Evolutionary conservation across 2,329 filamentous ascomycete species (phyloP).

Genomic region (Fusarium anguioides): DNA sequence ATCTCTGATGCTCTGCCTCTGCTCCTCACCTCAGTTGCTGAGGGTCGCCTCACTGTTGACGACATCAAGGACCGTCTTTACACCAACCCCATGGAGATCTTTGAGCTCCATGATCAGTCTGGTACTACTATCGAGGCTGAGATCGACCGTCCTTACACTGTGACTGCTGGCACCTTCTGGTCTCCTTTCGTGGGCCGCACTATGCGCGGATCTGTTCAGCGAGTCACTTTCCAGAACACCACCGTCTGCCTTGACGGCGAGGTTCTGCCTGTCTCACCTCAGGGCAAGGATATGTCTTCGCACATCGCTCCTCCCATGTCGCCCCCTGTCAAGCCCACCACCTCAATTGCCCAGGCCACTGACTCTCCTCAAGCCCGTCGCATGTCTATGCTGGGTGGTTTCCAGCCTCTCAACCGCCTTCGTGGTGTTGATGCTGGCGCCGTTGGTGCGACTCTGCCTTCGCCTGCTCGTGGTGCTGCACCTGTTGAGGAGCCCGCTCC

Average conservation of each 20-base stretch:
- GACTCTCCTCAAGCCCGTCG: conserved; percentile 53
- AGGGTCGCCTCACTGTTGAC: conserved; percentile 78
- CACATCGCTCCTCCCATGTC: conserved; percentile 68
- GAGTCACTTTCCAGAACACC: conserved; percentile 79
- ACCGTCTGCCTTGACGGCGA: conserved; percentile 81
- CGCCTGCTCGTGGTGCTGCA: conserved; percentile 39
- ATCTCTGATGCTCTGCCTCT: conserved; percentile 80
- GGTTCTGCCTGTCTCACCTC: conserved; percentile 62
- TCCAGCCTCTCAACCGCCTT: conserved; percentile 48
- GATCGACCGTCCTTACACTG: conserved; percentile 75
- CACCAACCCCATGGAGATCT: conserved; percentile 83
- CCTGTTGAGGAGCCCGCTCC: conserved; percentile 59
- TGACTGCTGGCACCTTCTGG: conserved; percentile 64
- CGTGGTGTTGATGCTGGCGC: conserved; percentile 44
- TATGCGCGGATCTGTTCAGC: conserved; percentile 76
- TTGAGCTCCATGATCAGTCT: conserved; percentile 84
- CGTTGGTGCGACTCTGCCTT: conserved; percentile 29
- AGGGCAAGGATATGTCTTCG: conserved; percentile 81
- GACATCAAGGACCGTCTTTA: conserved; percentile 78
- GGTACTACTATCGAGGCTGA: conserved; percentile 80
- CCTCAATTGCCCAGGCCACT: conserved; percentile 51
- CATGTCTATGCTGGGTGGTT: conserved; percentile 46
- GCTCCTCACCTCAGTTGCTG: conserved; percentile 78
- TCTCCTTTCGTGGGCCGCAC: conserved; percentile 77
- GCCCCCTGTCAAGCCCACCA: conserved; percentile 66